A percentile compares a stretch with the other conserved stretches of the same genome.
Conservation (phyloP, 73 alveolate genomes). For the Stentor roeselii region DNA sequence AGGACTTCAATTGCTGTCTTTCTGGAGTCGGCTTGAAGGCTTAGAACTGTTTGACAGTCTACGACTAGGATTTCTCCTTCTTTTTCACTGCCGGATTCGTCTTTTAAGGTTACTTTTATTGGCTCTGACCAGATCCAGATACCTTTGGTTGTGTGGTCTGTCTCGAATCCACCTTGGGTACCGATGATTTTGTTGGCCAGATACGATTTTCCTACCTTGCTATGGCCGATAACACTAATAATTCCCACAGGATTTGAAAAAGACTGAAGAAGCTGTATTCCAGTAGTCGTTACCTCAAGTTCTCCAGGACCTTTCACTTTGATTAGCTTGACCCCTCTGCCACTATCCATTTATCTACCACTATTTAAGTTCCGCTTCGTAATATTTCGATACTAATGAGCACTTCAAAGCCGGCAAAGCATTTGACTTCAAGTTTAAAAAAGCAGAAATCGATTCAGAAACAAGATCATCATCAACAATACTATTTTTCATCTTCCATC, state of each 20-base stretch:
- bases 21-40: not conserved
- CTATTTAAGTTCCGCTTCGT: too few species aligned
- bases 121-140: not conserved
- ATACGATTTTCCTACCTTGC: not conserved
- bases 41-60: not conserved
- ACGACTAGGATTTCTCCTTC: not conserved
- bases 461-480: too few species aligned
- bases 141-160: not conserved
- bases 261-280: not conserved
- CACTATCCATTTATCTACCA: not conserved
- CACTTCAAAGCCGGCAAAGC: too few species aligned
- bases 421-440: too few species aligned
- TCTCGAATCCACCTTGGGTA: constrained; percentile 4
- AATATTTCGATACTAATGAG: too few species aligned
- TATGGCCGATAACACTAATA: not conserved
- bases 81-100: not conserved
- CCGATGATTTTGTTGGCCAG: not conserved
- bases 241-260: not conserved
- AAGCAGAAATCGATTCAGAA: too few species aligned
- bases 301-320: constrained; percentile 1
- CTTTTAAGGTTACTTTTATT: not conserved
- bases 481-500: too few species aligned
- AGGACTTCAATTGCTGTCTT: not conserved
- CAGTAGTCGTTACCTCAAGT: not conserved
- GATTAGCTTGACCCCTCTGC: not conserved